Conservation (phyloP, 129 eudicot species). For the Arctium lappa region DNA sequence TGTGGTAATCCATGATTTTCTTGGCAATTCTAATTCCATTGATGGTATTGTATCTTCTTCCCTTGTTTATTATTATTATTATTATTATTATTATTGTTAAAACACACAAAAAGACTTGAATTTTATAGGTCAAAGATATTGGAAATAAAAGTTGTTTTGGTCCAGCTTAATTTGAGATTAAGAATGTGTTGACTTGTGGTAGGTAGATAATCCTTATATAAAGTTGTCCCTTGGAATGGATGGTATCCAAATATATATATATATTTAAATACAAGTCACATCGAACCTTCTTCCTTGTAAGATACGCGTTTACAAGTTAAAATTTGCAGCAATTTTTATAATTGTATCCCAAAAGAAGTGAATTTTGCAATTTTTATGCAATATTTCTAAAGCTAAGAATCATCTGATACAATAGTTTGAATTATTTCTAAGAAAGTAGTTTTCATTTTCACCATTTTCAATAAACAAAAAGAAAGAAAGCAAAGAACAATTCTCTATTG, state of each 20-base stretch:
- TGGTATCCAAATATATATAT: not conserved
- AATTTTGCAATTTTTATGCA: not conserved
- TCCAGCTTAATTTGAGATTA: not conserved
- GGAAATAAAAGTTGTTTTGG: not conserved
- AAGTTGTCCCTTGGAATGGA: not conserved
- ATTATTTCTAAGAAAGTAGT: no score
- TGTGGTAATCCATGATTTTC: constrained; percentile 22
- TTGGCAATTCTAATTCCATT: constrained; percentile 23
- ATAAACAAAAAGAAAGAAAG: not conserved
- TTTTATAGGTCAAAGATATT: not conserved
- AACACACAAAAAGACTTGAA: not conserved
- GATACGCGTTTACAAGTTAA: not conserved
- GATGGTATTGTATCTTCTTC: constrained; percentile 9
- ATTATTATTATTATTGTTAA: not conserved
- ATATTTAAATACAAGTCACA: not conserved
- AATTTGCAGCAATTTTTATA: not conserved
- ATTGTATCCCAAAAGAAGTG: not conserved
- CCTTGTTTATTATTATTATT: not conserved
- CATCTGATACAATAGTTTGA: not conserved
- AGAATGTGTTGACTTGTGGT: not conserved
- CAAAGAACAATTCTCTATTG: not conserved
- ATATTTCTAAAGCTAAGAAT: not conserved
- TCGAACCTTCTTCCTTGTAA: not conserved
- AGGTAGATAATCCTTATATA: not conserved
- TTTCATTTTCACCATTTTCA: no score